These are phyloP conservation scores for Yarrowia sp. DNA, from an alignment of 805 yeast genomes.

Conservation along the genomic window DNA sequence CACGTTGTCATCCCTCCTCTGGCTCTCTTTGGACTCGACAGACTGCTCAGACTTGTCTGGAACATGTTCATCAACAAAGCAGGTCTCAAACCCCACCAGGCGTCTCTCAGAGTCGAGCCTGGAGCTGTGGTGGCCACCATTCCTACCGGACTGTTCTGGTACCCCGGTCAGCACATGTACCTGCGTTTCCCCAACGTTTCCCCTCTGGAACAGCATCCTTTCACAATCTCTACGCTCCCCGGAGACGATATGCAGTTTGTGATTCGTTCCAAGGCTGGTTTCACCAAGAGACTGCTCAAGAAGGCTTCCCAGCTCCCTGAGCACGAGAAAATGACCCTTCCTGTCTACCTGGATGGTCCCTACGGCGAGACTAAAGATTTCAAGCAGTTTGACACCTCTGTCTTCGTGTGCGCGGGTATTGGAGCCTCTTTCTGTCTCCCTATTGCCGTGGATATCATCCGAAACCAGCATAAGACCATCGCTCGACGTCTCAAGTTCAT, in stretches of 20 bases:
- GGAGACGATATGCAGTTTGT: conserved; percentile 54
- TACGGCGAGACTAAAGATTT: conserved; percentile 54
- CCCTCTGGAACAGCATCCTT: conserved; percentile 56
- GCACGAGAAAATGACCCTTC: conserved; percentile 45
- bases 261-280: conserved; percentile 55
- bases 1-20: conserved; percentile 44
- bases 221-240: conserved; percentile 55
- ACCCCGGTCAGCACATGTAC: conserved; percentile 57
- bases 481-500: conserved; percentile 30
- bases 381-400: conserved; percentile 53
- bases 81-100: conserved; percentile 40
- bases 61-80: conserved; percentile 40
- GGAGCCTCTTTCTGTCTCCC: conserved; percentile 59
- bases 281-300: conserved; percentile 52
- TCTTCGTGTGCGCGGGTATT: conserved; percentile 56
- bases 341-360: conserved; percentile 55
- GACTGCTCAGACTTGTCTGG: conserved; percentile 41
- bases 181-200: conserved; percentile 54
- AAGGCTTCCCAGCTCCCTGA: conserved; percentile 45
- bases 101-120: conserved; percentile 36
- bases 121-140: conserved; percentile 36
- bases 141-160: conserved; percentile 49
- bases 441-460: conserved; percentile 54
- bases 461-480: conserved; percentile 44
- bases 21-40: conserved; percentile 44